Percentiles rank a stretch among this genome's conserved stretches.
Evolutionary conservation across 2,329 filamentous ascomycete species (phyloP).

Genomic region (Exophiala sideris): DNA sequence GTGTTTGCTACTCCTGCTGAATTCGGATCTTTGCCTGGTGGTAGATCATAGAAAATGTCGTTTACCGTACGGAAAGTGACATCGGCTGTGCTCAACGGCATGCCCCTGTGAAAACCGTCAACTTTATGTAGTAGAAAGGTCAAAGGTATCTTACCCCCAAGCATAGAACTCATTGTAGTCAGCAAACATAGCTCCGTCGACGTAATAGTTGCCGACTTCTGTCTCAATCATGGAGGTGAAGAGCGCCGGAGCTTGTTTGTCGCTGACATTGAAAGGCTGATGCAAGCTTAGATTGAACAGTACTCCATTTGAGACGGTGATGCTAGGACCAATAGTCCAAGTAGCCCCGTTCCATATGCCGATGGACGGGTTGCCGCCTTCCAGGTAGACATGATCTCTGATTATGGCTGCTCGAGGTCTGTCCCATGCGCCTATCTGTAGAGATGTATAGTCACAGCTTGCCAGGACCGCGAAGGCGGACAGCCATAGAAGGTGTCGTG

Average conservation of each 20-base stretch:
- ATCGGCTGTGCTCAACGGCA: too few species aligned
- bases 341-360: conserved; percentile 3
- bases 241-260: conserved; percentile 53
- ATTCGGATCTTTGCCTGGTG: too few species aligned
- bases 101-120: too few species aligned
- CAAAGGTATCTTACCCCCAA: conserved; percentile 47
- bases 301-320: conserved; percentile 53
- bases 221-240: conserved; percentile 48
- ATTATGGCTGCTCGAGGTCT: conserved; percentile 10
- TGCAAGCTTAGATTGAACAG: conserved; percentile 60
- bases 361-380: conserved; percentile 11
- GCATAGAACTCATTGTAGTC: conserved; percentile 63
- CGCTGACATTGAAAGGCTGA: conserved; percentile 51
- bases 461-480: not conserved
- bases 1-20: not conserved
- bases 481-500: too few species aligned
- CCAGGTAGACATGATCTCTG: conserved; percentile 12
- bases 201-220: conserved; percentile 50
- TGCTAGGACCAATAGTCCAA: not conserved
- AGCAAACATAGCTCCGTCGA: conserved; percentile 62
- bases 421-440: conserved; percentile 9
- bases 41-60: too few species aligned
- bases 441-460: conserved; percentile 1
- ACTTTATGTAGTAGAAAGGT: too few species aligned
- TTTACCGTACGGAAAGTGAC: too few species aligned